These are phyloP conservation scores for Rubia occidens DNA, from an alignment of 305 asterid genomes.

Conservation along the genomic window DNA sequence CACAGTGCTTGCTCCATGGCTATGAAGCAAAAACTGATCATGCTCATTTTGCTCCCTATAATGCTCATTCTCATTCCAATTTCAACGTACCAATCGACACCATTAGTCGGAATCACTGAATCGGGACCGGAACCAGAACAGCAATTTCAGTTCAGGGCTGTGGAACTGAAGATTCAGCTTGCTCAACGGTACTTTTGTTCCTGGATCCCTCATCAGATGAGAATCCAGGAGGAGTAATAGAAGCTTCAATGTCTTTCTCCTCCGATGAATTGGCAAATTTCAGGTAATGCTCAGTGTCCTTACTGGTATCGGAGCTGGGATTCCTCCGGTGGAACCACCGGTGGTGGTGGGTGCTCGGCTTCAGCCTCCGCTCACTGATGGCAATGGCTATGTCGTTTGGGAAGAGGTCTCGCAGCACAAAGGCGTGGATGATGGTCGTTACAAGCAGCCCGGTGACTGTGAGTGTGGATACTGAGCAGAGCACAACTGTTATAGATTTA, in stretches of 20 bases:
- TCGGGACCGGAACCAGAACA: background rate
- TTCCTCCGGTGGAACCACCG: slow-evolving; percentile 39
- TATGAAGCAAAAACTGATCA: too few relatives aligned
- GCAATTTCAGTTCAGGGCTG: background rate
- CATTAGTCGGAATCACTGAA: too few relatives aligned
- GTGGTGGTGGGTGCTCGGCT: slow-evolving; percentile 16
- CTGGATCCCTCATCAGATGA: slow-evolving; percentile 9
- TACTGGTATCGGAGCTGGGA: slow-evolving; percentile 28
- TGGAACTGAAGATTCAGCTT: slow-evolving; percentile 9
- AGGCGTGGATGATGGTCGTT: slow-evolving; percentile 57
- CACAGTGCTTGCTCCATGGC: too few relatives aligned
- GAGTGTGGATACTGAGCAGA: slow-evolving; percentile 42
- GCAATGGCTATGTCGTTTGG: slow-evolving; percentile 76
- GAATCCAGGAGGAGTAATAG: slow-evolving; percentile 16
- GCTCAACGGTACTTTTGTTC: background rate
- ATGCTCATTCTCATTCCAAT: background rate
- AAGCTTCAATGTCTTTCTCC: slow-evolving; percentile 39
- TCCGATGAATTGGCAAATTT: slow-evolving; percentile 34
- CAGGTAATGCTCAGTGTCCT: slow-evolving; percentile 31
- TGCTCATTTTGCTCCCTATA: too few relatives aligned
- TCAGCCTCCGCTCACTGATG: slow-evolving; percentile 39
- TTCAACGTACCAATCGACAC: too few relatives aligned
- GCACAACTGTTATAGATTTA: slow-evolving; percentile 30
- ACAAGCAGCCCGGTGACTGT: slow-evolving; percentile 46
- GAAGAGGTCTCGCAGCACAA: slow-evolving; percentile 52